Evolutionary conservation across 495 filamentous ascomycete species (phyloP).

Genomic region (Entonaema liquescens): DNA sequence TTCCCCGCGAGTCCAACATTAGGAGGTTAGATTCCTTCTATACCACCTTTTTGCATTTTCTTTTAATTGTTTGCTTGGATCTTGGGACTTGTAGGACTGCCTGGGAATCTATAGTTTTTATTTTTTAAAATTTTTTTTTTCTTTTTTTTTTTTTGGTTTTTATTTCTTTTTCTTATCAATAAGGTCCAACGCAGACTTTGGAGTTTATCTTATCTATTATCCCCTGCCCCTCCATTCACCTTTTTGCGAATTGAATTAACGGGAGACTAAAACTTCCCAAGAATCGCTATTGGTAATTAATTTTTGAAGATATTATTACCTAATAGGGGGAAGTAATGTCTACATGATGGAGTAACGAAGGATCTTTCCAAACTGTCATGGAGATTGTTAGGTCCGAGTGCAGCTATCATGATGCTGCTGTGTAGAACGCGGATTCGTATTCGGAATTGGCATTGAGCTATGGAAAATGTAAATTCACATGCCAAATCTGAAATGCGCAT

Average conservation of each 20-base stretch:
- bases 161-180: too few species aligned
- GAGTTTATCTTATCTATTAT: background rate
- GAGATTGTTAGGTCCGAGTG: background rate
- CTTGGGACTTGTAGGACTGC: background rate
- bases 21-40: conserved; percentile 40
- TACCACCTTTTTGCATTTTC: conserved; percentile 31
- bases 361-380: background rate
- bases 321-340: background rate
- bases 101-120: too few species aligned
- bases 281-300: too few species aligned
- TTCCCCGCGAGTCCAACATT: conserved; percentile 56
- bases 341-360: background rate
- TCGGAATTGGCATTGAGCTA: conserved; percentile 10
- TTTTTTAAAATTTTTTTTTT: too few species aligned
- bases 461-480: background rate
- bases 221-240: background rate
- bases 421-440: conserved; percentile 31
- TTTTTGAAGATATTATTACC: background rate
- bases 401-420: background rate
- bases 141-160: too few species aligned
- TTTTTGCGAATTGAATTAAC: background rate
- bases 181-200: too few species aligned
- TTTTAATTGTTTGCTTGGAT: background rate
- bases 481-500: background rate
- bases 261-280: too few species aligned